Evolutionary conservation across 2,329 filamentous ascomycete species (phyloP).

Genomic region (Phialophora verrucosa): DNA sequence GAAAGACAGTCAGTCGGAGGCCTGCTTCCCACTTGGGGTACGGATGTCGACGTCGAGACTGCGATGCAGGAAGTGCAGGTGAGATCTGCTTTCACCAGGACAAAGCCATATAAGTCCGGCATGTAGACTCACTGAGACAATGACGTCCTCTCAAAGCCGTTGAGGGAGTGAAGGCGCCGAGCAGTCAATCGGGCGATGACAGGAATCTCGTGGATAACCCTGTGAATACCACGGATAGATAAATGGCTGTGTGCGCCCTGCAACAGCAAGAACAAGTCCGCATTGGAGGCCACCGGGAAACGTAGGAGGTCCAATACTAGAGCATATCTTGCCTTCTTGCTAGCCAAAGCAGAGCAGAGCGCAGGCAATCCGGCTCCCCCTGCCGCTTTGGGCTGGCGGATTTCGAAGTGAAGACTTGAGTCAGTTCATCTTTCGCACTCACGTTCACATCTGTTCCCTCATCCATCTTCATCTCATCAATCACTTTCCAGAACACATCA

Average conservation of each 20-base stretch:
- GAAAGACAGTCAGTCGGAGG: not conserved
- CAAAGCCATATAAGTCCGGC: not conserved
- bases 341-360: not conserved
- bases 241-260: not conserved
- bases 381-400: slow-evolving; percentile 18
- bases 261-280: not conserved
- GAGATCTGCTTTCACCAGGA: not conserved
- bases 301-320: not conserved
- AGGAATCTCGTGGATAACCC: not conserved
- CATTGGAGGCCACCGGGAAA: not conserved
- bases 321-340: not conserved
- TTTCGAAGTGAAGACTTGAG: slow-evolving; percentile 1
- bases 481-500: slow-evolving; percentile 22
- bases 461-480: slow-evolving; percentile 16
- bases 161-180: not conserved
- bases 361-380: slow-evolving; percentile 29
- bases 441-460: not conserved
- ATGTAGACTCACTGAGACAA: not conserved
- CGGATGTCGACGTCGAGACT: not conserved
- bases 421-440: not conserved
- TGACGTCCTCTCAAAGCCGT: not conserved
- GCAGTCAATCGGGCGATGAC: not conserved
- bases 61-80: not conserved
- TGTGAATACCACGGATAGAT: not conserved
- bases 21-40: not conserved